Evolutionary conservation across 768 basidiomycete species (phyloP).

Genomic region (Sistotremastrum suecicum): DNA sequence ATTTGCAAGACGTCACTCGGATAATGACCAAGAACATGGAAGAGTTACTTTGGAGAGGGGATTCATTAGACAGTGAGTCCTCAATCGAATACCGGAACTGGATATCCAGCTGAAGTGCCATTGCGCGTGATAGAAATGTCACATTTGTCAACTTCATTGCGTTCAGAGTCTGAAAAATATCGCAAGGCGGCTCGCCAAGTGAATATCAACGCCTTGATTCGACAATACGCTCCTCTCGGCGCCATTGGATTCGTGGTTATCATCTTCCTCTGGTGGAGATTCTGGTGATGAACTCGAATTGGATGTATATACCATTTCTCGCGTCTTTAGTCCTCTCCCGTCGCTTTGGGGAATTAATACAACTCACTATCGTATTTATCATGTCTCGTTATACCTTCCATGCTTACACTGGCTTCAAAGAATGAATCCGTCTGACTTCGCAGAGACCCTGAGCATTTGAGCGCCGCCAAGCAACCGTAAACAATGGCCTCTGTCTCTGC

Average conservation of each 20-base stretch:
- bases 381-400: too few species aligned
- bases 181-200: conserved; percentile 90
- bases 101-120: background rate
- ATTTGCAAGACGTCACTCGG: conserved; percentile 92
- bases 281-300: conserved; percentile 33
- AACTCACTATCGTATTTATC: too few species aligned
- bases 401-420: too few species aligned
- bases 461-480: too few species aligned
- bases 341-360: too few species aligned
- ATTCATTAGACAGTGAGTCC: conserved; percentile 81
- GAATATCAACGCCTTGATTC: conserved; percentile 84
- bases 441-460: too few species aligned
- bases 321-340: background rate
- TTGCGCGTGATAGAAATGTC: conserved; percentile 65
- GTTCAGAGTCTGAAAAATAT: conserved; percentile 96
- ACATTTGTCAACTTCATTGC: conserved; percentile 83
- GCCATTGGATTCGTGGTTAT: conserved; percentile 70
- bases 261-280: conserved; percentile 67
- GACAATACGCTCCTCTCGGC: conserved; percentile 90
- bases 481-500: background rate
- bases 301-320: conserved; percentile 1
- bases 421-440: too few species aligned
- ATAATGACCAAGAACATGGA: conserved; percentile 99
- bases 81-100: background rate
- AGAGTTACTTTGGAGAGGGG: conserved; percentile 94